Evolutionary conservation across 139 green algal genomes (phyloP), one percentile per base, ranked within the genome.

Genomic region (Eudorina sp.): DNA sequence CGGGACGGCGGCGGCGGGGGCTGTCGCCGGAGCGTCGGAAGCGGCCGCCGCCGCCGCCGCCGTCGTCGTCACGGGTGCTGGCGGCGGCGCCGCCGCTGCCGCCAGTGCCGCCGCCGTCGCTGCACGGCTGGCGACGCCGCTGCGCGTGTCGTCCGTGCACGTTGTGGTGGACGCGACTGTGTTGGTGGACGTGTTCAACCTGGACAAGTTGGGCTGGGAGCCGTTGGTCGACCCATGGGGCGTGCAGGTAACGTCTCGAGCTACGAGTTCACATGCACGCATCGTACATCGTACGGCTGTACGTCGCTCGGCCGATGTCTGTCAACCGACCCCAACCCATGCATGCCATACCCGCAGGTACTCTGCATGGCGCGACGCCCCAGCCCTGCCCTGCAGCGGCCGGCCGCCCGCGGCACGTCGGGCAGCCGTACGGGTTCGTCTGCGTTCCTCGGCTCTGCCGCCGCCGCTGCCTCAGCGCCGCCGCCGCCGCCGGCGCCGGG

Each of bases 191-290:
- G 91, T 93, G 3, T 96, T 93, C 92, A 97, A 93, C 83, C 70
- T 86, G 25, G 83, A 87, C 19, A 94, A 95, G 76, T 60, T 94
- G 55, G 95, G 91, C 0, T 98, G 95, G 95, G 95, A 98, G 90
- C 94, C 95, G 0, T 68, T 96, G 40, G 0, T 97, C 1, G 95
- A 98, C 88, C 94, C 94, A 0, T 98, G 95, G 95, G 45, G 45
- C 2, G 83, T 92, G 48, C 89, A 94, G 91, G 92, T 95, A 46
- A n/a, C n/a, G n/a, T n/a, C n/a, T n/a, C n/a, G n/a, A n/a, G n/a
- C n/a, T n/a, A n/a, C n/a, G n/a, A n/a, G n/a, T n/a, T n/a, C n/a
- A n/a, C n/a, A n/a, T n/a, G n/a, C n/a, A n/a, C n/a, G n/a, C n/a
- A n/a, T n/a, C n/a, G n/a, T n/a, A n/a, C n/a, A n/a, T n/a, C n/a